Percentiles rank a stretch among this genome's conserved stretches.
Evolutionary conservation across 768 basidiomycete species (phyloP).

Genomic region (Suillus weaverae): DNA sequence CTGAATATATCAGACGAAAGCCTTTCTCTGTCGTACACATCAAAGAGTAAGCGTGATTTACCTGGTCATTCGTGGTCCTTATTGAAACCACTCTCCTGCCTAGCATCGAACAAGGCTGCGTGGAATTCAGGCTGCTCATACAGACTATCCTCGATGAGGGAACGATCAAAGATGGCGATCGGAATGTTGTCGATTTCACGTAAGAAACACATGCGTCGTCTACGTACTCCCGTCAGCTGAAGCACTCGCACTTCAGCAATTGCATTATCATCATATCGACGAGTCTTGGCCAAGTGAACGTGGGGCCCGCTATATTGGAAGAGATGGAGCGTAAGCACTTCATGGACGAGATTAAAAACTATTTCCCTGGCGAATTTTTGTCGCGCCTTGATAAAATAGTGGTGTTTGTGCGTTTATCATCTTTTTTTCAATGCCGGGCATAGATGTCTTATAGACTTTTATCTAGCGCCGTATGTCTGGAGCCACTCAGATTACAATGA

Average conservation of each 20-base stretch:
- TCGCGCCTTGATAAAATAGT: slow-evolving; percentile 10
- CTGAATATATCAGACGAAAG: slow-evolving; percentile 42
- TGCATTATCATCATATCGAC: slow-evolving; percentile 9
- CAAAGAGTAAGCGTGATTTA: slow-evolving; percentile 15
- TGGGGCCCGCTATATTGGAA: slow-evolving; percentile 1
- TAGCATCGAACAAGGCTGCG: slow-evolving; percentile 42
- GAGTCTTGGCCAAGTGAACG: slow-evolving; percentile 7
- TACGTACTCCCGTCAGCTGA: neutral
- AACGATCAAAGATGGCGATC: slow-evolving; percentile 39
- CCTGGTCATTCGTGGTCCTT: neutral
- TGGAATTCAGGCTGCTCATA: slow-evolving; percentile 43
- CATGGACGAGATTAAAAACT: slow-evolving; percentile 2
- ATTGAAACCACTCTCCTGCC: neutral
- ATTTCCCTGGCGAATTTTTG: slow-evolving; percentile 8
- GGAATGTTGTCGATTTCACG: slow-evolving; percentile 8
- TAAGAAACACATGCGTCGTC: neutral
- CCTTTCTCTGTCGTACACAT: slow-evolving; percentile 36
- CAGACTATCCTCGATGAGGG: slow-evolving; percentile 49
- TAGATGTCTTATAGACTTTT: neutral
- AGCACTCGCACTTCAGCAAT: neutral
- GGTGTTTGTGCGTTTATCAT: slow-evolving; percentile 1
- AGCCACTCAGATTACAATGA: slow-evolving; percentile 2
- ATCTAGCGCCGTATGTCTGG: slow-evolving; percentile 8
- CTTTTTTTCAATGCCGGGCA: neutral
- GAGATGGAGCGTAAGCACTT: slow-evolving; percentile 7